A percentile compares a stretch with the other conserved stretches of the same genome.
phyloP scores from a whole-genome alignment of 2,329 filamentous ascomycete genomes.

The Leptodontidium sp. region DNA sequence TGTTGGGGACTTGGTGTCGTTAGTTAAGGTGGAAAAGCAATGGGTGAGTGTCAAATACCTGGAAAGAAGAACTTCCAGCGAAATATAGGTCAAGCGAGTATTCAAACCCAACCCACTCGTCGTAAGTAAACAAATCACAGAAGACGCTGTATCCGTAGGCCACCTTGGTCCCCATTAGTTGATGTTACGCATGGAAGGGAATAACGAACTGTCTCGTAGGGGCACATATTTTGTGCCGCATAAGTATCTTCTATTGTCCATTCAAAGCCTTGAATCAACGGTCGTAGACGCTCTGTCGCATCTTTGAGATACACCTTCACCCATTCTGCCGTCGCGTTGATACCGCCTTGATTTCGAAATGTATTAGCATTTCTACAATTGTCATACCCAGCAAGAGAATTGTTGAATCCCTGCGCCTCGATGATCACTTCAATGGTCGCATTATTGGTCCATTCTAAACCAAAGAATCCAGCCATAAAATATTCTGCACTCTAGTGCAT shows the following conservation, averaged over 20 bases:
- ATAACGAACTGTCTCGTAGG: conserved; percentile 70
- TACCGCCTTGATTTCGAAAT: conserved; percentile 56
- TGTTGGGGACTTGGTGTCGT: conserved; percentile 31
- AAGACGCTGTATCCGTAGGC: conserved; percentile 78
- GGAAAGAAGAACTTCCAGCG: conserved; percentile 55
- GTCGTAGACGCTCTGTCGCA: conserved; percentile 65
- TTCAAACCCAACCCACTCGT: conserved; percentile 77
- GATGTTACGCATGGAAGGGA: conserved; percentile 10
- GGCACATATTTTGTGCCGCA: conserved; percentile 75
- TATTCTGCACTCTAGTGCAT: conserved; percentile 65
- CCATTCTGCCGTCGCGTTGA: conserved; percentile 66
- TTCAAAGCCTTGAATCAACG: conserved; percentile 63
- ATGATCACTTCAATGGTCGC: conserved; percentile 77
- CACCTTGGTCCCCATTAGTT: conserved; percentile 51
- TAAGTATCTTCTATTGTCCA: conserved; percentile 72
- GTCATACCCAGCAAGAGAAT: conserved; percentile 72
- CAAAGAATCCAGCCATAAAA: conserved; percentile 82
- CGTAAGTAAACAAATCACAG: conserved; percentile 77
- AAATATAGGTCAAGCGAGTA: conserved; percentile 76
- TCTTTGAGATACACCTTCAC: conserved; percentile 69
- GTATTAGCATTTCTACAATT: conserved; percentile 69
- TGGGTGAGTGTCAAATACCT: conserved; percentile 17
- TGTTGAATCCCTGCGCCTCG: conserved; percentile 70
- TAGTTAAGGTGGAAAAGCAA: not conserved
- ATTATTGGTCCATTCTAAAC: conserved; percentile 75